Base-by-base conservation (phyloP, 495 filamentous ascomycete genomes). In the Xylaria longipes region DNA sequence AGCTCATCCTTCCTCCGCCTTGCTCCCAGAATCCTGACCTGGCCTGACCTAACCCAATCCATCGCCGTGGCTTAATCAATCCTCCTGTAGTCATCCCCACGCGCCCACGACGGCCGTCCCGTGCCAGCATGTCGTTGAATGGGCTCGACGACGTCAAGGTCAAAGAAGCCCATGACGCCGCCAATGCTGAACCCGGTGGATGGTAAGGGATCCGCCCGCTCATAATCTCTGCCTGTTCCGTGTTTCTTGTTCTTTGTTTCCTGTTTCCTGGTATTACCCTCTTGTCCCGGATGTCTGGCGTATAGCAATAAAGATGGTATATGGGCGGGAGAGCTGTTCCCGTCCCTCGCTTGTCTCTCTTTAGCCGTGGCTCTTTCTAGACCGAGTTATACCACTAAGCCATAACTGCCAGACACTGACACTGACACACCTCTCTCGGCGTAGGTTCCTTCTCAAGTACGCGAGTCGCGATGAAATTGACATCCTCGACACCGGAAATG, bases 371-470 rank as follows among this genome's bases (percentile, higher is more conserved):
- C 31, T 37, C 65, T 17, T 41, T 5, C 48, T 22, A 31, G n/a
- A 17, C 1, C 14, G 39, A 41, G 54, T 22, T 15, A 20, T 27
- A 22, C 35, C 22, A 7, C 48, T 31, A 45, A 60, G 56, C 65
- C 50, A 63, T 39, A 11, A 50, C 1, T 17, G 12, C 11, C 33
- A 12, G 27, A 45, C 66, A 48, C 73, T 73, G 27, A 45, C 66
- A 48, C 73, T 73, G 62, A 57, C 70, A 60, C 56, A 72, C 79
- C 80, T 48, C 80, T 74, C 48, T 15, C 27, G 27, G 39, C 62
- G 73, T 74, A 98, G 96, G 96, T 94, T 99, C 80, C 89, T 98
- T 69, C 90, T 98, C 70, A 95, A 96, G 77, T 99, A 99, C 79
- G 86, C 88, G 56, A 91, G 92, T 71, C 91, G 96, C 77, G 96